These are phyloP conservation scores for Pseudogymnoascus sp. DNA, from an alignment of 2,329 filamentous ascomycete species.

Conservation along the genomic window DNA sequence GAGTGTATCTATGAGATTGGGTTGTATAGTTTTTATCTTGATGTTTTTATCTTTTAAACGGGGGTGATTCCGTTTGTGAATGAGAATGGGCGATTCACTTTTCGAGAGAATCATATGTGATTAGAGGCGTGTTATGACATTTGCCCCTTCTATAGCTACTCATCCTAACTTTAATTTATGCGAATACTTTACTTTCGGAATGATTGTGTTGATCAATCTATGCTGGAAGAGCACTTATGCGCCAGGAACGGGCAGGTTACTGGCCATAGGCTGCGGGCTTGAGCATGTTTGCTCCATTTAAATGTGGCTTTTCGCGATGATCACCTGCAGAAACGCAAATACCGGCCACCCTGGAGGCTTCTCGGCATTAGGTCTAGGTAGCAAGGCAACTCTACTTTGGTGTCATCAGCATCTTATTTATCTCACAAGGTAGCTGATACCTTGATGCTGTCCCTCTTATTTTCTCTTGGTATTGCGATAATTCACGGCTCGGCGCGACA, in stretches of 20 bases:
- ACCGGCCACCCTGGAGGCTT: background rate
- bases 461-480: background rate
- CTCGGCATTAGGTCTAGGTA: background rate
- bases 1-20: background rate
- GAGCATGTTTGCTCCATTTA: constrained; percentile 9
- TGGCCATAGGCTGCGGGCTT: background rate
- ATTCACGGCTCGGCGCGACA: background rate
- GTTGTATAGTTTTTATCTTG: background rate
- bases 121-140: background rate
- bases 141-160: background rate
- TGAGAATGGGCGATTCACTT: background rate
- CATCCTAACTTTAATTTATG: background rate
- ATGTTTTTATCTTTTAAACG: background rate
- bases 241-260: background rate
- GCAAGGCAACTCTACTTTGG: background rate
- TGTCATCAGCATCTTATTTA: background rate
- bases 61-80: background rate
- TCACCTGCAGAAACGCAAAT: background rate
- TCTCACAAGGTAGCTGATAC: background rate
- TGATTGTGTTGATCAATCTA: background rate
- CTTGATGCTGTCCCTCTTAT: background rate
- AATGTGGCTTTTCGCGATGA: background rate
- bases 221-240: background rate
- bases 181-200: background rate
- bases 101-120: background rate